Base-by-base conservation (phyloP, 179 eudicot species). In the Actinidia arguta region DNA sequence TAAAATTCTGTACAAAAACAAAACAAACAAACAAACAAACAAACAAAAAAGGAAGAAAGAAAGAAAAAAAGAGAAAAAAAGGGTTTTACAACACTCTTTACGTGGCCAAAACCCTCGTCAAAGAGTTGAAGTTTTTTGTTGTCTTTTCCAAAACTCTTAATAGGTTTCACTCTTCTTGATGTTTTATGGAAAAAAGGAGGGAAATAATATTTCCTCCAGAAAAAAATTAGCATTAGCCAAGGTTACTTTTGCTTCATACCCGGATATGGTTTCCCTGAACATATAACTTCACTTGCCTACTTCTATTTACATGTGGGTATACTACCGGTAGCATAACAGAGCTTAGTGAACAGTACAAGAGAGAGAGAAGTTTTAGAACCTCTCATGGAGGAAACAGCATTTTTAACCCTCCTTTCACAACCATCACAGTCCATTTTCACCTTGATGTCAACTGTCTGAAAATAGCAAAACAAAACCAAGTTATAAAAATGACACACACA, bases 381-480 rank as follows among this genome's bases (percentile, higher is more conserved):
- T 91, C 80, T 90, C 79, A 91, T 85, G 79, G 83, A 79, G 75
- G 84, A 72, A 70, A 90, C 92, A 52, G 92, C 85, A 74, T 83
- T 86, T 81, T 75, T 91, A 0, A 91, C 91, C 78, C 87, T 85
- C 85, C 90, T 87, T 85, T 85, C 93, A 84, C 92, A 91, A 51
- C 93, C 93, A 80, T 88, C 92, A 77, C 92, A 91, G 67, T 90
- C 92, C 93, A 91, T 91, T 78, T 89, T 91, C 59, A 91, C 93
- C 83, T 86, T 91, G 79, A 75, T 44, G 0, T 75, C 66, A 42
- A 76, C 79, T n/a, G 79, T 76, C 79, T 82, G 86, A 88, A 71
- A 86, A 85, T 10, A 89, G 16, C 67, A n/a, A 51, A 79, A 73
- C 50, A 58, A 61, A 81, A 17, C 55, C 58, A 51, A 25, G 27